Percentiles rank a stretch among this genome's conserved stretches.
These are phyloP conservation scores for Anethum foeniculum DNA, from an alignment of 140 eudicot genomes.

Conservation along the genomic window DNA sequence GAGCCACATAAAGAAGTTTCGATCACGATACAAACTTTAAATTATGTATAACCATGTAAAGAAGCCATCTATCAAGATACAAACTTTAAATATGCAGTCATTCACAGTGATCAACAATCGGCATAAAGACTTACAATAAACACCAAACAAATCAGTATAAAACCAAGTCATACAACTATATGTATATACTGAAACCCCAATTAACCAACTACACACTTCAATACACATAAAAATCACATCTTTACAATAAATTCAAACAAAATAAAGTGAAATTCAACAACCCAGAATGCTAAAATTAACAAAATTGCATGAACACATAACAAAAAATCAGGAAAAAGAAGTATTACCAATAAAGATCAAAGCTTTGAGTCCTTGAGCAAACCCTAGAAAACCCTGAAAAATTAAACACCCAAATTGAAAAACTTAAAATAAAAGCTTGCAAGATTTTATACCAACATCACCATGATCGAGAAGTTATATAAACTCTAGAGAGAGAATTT, in stretches of 20 bases:
- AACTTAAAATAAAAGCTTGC: background rate
- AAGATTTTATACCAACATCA: constrained; percentile 26
- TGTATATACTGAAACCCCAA: constrained; percentile 1
- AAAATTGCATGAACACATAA: background rate
- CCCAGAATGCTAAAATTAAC: background rate
- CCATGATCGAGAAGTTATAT: constrained; percentile 33
- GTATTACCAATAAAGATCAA: constrained; percentile 8
- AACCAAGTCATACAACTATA: background rate
- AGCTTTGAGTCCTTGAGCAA: constrained; percentile 4
- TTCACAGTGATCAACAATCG: background rate
- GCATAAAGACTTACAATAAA: background rate
- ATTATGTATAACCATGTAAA: background rate
- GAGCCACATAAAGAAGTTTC: background rate
- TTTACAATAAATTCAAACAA: background rate
- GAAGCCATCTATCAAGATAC: background rate
- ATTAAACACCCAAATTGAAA: constrained; percentile 5
- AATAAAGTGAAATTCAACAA: background rate
- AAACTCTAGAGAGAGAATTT: background rate
- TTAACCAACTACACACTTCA: constrained; percentile 2
- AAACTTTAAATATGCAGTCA: background rate
- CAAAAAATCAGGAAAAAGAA: background rate
- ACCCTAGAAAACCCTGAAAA: constrained; percentile 13
- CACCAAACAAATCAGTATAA: background rate
- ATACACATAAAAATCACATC: background rate
- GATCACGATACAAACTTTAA: background rate